These are phyloP conservation scores for Monosporascus sp. DNA, from an alignment of 2,329 filamentous ascomycete species.

Conservation along the genomic window DNA sequence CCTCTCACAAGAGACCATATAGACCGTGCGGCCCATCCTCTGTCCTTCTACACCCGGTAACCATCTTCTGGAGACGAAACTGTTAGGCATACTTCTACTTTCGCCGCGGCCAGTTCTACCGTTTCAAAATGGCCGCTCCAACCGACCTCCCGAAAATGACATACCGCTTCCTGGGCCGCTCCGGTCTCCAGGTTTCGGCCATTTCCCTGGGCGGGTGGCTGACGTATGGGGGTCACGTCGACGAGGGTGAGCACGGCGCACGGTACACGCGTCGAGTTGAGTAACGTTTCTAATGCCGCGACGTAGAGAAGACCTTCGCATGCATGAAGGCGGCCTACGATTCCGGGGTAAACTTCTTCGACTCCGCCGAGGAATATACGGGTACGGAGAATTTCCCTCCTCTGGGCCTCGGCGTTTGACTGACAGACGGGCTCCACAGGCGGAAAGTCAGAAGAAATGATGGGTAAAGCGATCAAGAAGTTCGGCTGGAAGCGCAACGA, in stretches of 20 bases:
- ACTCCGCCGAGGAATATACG: slow-evolving; percentile 46
- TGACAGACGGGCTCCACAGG: slow-evolving; percentile 37
- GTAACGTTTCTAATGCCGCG: not conserved
- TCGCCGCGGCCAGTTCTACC: too few relatives aligned
- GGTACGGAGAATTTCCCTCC: slow-evolving; percentile 8
- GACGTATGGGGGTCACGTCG: slow-evolving; percentile 70
- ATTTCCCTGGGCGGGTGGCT: slow-evolving; percentile 70
- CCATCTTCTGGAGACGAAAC: too few relatives aligned
- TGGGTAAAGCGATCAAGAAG: slow-evolving; percentile 56
- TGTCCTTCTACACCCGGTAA: too few relatives aligned
- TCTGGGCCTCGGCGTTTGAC: not conserved
- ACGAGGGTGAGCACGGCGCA: slow-evolving; percentile 48
- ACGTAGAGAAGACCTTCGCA: slow-evolving; percentile 50
- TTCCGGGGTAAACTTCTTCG: slow-evolving; percentile 59
- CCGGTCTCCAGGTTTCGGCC: slow-evolving; percentile 68
- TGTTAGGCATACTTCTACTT: too few relatives aligned
- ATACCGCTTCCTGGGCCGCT: slow-evolving; percentile 67
- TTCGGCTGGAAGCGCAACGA: slow-evolving; percentile 59
- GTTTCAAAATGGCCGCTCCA: slow-evolving; percentile 9
- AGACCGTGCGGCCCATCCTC: too few relatives aligned
- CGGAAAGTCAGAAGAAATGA: slow-evolving; percentile 59
- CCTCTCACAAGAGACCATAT: too few relatives aligned
- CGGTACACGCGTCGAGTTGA: not conserved
- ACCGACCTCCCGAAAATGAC: slow-evolving; percentile 49
- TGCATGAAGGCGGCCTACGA: slow-evolving; percentile 61